Evolutionary conservation across 2,329 filamentous ascomycete genomes (phyloP).

Genomic region (Lecanicillium sp.): DNA sequence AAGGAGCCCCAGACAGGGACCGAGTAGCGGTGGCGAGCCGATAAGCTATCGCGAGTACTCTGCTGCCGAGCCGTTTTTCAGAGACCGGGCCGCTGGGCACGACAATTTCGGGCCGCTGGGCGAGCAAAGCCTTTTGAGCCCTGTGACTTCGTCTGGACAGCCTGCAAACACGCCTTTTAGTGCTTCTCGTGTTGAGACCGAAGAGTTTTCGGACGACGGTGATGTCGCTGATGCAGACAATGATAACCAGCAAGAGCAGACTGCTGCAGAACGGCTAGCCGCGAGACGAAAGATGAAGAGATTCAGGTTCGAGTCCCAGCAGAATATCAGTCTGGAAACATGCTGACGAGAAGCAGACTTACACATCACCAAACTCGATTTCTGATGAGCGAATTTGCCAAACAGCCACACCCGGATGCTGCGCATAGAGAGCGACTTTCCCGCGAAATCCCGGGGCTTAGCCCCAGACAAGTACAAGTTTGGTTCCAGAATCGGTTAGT

Average conservation of each 20-base stretch:
- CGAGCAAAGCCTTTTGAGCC: slow-evolving; percentile 1
- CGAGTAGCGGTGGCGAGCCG: no score
- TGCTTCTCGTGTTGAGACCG: slow-evolving; percentile 1
- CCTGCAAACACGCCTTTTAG: no score
- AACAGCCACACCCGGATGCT: slow-evolving; percentile 89
- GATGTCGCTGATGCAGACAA: slow-evolving; percentile 6
- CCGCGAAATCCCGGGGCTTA: slow-evolving; percentile 83
- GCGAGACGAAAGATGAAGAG: slow-evolving; percentile 66
- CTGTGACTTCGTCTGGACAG: neutral
- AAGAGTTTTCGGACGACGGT: slow-evolving; percentile 7
- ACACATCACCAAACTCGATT: slow-evolving; percentile 97
- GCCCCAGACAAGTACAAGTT: slow-evolving; percentile 88
- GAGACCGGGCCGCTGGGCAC: no score
- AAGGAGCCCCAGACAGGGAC: no score
- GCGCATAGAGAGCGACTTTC: slow-evolving; percentile 82
- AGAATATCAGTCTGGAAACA: slow-evolving; percentile 3
- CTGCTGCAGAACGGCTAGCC: slow-evolving; percentile 48
- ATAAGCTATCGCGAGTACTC: no score
- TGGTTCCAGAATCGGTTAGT: slow-evolving; percentile 96
- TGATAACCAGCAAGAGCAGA: slow-evolving; percentile 27
- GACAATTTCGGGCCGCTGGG: neutral
- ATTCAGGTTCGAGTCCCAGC: slow-evolving; percentile 53
- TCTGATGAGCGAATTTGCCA: slow-evolving; percentile 92
- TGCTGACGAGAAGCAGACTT: slow-evolving; percentile 51
- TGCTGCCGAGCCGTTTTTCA: no score